Base-by-base conservation (phyloP, 148 eudicot genomes). In the Camellia lanceoleosa region DNA sequence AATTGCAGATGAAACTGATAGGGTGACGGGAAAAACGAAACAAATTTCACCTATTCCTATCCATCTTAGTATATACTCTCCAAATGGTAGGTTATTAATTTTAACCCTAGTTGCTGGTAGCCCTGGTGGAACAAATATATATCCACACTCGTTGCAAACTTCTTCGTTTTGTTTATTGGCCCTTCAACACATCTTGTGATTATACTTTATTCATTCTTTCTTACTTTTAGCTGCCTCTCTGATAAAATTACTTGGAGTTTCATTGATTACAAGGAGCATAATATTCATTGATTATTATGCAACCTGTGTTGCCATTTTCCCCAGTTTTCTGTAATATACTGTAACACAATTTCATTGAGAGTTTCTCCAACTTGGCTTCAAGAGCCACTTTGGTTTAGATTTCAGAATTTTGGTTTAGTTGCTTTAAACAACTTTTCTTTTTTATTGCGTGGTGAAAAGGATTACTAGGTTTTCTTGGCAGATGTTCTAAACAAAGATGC, bases 21-120 rank as follows among this genome's bases (percentile, higher is more conserved):
- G 99, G 85, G 80, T 92, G 42, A 97, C 98, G 0, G 99, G 99
- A 83, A 91, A 88, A 84, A 67, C 98, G 41, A 94, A 86, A 68
- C 92, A 89, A 84, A 97, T 96, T 76, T 94, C 99, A 66, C 95
- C 99, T 76, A 86, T 94, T 86, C 99, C 99, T 46, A 97, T 97
- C 80, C 96, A 97, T 58, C 98, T 97, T 71, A 97, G 97, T 80
- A 97, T 97, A 80, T 88, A 91, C 85, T 97, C 99, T 41, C 95
- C 99, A 63, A 81, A 85, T 75, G 99, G 99, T 95, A 77, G 71
- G 84, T 75, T 42, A 60, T 1, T 59, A 30, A 30, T 51, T 56
- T 67, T 8, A 23, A 43, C 52, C 68, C 16, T 64, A 20, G 18
- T 78, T 43, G 23, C 59, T 7, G 42, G 20, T 54, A 4, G 77